Evolutionary conservation across 1,284 basidiomycete species (phyloP).

Genomic region (Ceratobasidium sp.): DNA sequence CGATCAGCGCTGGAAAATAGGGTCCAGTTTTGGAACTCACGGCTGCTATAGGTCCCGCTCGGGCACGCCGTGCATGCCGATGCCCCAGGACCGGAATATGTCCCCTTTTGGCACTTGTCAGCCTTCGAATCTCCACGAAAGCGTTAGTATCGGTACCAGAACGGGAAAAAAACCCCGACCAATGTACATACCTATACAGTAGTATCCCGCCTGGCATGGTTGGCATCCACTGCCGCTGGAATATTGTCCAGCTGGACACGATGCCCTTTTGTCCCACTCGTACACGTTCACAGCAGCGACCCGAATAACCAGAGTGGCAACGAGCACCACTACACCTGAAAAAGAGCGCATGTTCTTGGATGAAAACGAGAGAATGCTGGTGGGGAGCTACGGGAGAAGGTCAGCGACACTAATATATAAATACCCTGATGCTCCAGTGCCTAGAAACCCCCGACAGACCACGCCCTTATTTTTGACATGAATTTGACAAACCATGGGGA

Average conservation of each 20-base stretch:
- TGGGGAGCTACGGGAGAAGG: background rate
- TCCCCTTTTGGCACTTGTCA: conserved; percentile 7
- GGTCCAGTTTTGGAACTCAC: background rate
- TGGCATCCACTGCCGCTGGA: background rate
- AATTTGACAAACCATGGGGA: background rate
- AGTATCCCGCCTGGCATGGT: conserved; percentile 5
- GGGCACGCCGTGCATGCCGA: conserved; percentile 20
- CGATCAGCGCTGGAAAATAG: background rate
- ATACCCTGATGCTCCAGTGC: background rate
- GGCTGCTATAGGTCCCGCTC: background rate
- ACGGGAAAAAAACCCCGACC: no score
- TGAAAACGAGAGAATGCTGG: background rate
- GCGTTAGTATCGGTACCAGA: no score
- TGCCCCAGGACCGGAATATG: background rate
- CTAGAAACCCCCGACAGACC: background rate
- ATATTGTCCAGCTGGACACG: conserved; percentile 25
- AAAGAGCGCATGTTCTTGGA: conserved; percentile 22
- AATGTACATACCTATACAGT: conserved; percentile 5
- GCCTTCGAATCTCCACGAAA: background rate
- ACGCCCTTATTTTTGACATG: conserved; percentile 29
- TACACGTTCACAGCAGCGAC: conserved; percentile 1
- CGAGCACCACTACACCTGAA: background rate
- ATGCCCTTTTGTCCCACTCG: background rate
- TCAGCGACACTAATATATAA: conserved; percentile 11
- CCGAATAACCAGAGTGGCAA: conserved; percentile 11